phyloP scores from a whole-genome alignment of 768 basidiomycete genomes.

The Cytidiella melzeri region DNA sequence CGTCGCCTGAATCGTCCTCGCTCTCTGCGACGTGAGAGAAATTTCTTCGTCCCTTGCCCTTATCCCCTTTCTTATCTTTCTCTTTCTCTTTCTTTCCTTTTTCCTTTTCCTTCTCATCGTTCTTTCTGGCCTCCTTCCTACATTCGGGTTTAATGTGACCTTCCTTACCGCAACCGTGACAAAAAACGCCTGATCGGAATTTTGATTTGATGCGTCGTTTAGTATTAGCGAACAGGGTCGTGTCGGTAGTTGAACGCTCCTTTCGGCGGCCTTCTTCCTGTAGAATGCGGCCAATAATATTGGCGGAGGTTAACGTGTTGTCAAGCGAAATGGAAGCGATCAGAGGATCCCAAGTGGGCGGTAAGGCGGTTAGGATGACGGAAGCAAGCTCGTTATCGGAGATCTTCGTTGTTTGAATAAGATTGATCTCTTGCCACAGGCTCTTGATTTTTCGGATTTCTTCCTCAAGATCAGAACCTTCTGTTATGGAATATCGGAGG shows the following conservation, averaged over 20 bases:
- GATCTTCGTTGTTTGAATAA: neutral
- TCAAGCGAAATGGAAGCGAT: neutral
- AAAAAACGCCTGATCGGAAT: neutral
- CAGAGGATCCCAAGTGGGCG: neutral
- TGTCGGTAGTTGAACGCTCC: neutral
- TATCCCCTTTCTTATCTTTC: neutral
- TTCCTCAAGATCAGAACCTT: neutral
- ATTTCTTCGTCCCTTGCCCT: neutral
- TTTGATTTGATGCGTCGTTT: slow-evolving; percentile 1
- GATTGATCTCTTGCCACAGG: neutral
- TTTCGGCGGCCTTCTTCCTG: neutral
- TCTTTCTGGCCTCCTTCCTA: neutral
- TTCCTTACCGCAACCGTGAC: slow-evolving; percentile 7
- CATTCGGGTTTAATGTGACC: slow-evolving; percentile 5
- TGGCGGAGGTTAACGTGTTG: neutral
- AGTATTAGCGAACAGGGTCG: neutral
- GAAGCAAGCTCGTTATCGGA: neutral
- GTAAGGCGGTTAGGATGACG: neutral
- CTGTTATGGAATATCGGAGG: neutral
- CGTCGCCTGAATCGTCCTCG: too few species aligned
- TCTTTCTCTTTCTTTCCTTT: neutral
- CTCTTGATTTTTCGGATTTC: neutral
- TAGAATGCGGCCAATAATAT: neutral
- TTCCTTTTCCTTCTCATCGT: slow-evolving; percentile 7
- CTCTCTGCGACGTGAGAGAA: neutral